Conservation (phyloP, 345 rosid species). For the Pelargonium nanum region DNA sequence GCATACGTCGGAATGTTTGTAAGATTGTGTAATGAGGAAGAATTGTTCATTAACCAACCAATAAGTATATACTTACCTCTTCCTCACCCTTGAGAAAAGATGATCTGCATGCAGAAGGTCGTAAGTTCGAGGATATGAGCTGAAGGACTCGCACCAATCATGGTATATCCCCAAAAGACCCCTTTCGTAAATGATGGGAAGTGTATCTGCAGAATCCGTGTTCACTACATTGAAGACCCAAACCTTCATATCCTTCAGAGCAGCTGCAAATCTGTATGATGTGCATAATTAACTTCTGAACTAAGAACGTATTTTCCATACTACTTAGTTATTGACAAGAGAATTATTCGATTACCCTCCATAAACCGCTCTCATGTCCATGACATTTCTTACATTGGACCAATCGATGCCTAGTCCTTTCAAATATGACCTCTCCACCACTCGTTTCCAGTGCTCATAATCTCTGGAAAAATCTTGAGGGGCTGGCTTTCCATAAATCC, state of each 20-base stretch:
- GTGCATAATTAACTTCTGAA: neutral
- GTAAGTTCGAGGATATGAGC: constrained; percentile 71
- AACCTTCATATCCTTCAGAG: constrained; percentile 53
- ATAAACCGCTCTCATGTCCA: constrained; percentile 95
- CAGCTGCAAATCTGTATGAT: constrained; percentile 66
- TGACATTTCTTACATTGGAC: constrained; percentile 68
- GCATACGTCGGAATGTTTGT: neutral
- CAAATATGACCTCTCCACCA: constrained; percentile 57
- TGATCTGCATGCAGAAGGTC: constrained; percentile 91
- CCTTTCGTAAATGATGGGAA: constrained; percentile 81
- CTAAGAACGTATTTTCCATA: neutral
- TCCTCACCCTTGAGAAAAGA: constrained; percentile 72
- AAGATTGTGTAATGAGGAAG: too few relatives aligned
- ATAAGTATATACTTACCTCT: constrained; percentile 24
- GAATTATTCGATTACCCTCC: constrained; percentile 47
- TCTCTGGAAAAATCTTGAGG: constrained; percentile 65
- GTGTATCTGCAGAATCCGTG: constrained; percentile 71
- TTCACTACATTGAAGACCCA: constrained; percentile 89
- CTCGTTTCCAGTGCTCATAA: constrained; percentile 71
- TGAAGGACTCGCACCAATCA: constrained; percentile 92
- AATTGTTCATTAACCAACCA: neutral
- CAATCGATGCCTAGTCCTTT: constrained; percentile 72
- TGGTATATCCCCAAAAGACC: constrained; percentile 88
- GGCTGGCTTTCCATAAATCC: constrained; percentile 85
- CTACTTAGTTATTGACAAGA: neutral